Conservation (phyloP, 805 yeast genomes). For the Candida orba region DNA sequence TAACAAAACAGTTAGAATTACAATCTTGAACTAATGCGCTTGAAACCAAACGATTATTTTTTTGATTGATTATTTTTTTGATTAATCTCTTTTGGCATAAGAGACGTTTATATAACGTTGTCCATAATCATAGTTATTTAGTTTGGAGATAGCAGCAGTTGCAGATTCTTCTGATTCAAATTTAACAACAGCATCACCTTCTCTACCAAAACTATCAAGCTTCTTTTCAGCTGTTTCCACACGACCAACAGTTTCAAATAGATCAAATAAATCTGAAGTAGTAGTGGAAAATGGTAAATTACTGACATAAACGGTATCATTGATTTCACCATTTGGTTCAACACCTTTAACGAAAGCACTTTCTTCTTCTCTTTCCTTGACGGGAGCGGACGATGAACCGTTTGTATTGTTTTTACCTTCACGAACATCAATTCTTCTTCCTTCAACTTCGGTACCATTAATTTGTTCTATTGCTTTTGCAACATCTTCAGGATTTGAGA, state of each 20-base stretch:
- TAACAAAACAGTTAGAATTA: neutral
- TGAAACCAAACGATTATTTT: neutral
- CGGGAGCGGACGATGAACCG: neutral
- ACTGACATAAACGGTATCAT: slow-evolving; percentile 55
- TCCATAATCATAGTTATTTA: slow-evolving; percentile 80
- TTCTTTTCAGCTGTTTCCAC: slow-evolving; percentile 74
- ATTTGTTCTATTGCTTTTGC: slow-evolving; percentile 59
- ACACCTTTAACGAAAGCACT: slow-evolving; percentile 63
- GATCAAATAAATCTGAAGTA: slow-evolving; percentile 72
- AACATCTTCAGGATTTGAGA: slow-evolving; percentile 60
- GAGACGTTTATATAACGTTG: slow-evolving; percentile 64
- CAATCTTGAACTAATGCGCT: neutral
- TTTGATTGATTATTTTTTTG: neutral
- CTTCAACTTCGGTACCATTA: slow-evolving; percentile 65
- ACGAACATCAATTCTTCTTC: slow-evolving; percentile 74
- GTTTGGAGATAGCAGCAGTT: slow-evolving; percentile 62
- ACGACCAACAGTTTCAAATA: slow-evolving; percentile 78
- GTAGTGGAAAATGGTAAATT: slow-evolving; percentile 91
- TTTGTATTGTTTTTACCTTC: slow-evolving; percentile 46
- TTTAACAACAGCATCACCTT: slow-evolving; percentile 85
- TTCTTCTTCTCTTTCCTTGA: neutral
- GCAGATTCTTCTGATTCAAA: slow-evolving; percentile 64
- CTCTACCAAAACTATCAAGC: slow-evolving; percentile 50
- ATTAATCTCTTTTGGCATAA: slow-evolving; percentile 40
- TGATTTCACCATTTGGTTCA: slow-evolving; percentile 51